Base-by-base conservation (phyloP, 2,329 filamentous ascomycete genomes). In the Sclerotinia trifoliorum region DNA sequence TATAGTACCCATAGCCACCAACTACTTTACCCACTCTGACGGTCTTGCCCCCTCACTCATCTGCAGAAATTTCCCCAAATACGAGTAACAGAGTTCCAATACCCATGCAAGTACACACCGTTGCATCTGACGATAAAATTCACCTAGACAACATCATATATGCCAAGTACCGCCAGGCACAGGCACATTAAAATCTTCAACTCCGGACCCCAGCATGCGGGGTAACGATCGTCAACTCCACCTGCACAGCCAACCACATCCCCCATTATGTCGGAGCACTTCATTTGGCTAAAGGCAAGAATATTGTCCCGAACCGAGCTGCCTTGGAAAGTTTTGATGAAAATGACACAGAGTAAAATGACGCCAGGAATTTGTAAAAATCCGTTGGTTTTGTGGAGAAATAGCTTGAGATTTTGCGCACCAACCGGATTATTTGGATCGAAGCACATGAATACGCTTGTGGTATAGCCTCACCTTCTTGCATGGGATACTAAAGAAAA, bases 391-490 rank as follows among this genome's bases (percentile, higher is more conserved):
- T 62, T 39, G 46, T 62, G 60, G 60, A 51, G 46, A 62, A 62
- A 21, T 13, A 39, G n/a, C 29, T 42, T n/a, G 21, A 51, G 24
- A 42, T 66, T 54, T 66, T 66, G 63, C 65, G 65, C 65, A 44
- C 65, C 54, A 66, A 66, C 55, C 65, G 55, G 65, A 66, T 52
- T 39, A 51, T 60, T 48, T 54, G 26, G n/a, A 63, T n/a, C 44
- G 44, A 66, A 42, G 24, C 21, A 52, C 5, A 29, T 3, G 51
- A 32, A 51, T 48, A 63, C 46, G 48, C 60, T 63, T 63, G 60
- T 39, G 60, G 60, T 39, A 51, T 63, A 63, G 60, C 60, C 39
- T 51, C 46, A 51, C 17, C 8, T 42, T 24, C 46, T 42, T 51
- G 46, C 26, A 64, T 39, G 26, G 11, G 4, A 54, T 61, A 21